Evolutionary conservation across 768 basidiomycete species (phyloP).

Genomic region (Pisolithus marmoratus): DNA sequence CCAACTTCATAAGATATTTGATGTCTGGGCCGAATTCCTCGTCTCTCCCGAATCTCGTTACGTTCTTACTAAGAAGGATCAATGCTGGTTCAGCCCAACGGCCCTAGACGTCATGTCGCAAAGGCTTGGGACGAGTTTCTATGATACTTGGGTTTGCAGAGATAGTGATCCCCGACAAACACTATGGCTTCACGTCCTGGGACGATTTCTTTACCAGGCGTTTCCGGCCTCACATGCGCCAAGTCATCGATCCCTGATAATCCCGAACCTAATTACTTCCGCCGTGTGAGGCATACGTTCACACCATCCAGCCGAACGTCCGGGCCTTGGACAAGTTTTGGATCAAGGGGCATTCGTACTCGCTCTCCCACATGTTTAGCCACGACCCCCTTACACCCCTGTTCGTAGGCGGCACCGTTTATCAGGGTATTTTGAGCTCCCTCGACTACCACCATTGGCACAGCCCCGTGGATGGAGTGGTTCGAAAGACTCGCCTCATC

Average conservation of each 20-base stretch:
- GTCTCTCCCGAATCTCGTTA: conserved; percentile 35
- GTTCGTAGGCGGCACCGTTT: conserved; percentile 46
- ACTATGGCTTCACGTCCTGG: conserved; percentile 37
- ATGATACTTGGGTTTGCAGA: conserved; percentile 33
- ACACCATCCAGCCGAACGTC: conserved; percentile 27
- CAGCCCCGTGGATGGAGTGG: conserved; percentile 41
- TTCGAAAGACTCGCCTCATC: conserved; percentile 35
- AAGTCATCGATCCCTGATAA: conserved; percentile 24
- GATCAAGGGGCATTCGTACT: conserved; percentile 55
- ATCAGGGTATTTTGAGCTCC: conserved; percentile 50
- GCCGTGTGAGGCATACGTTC: conserved; percentile 49
- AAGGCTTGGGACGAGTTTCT: conserved; percentile 20
- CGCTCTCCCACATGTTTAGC: conserved; percentile 45
- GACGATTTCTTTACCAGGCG: conserved; percentile 49
- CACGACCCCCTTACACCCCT: conserved; percentile 30
- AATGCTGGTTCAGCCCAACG: conserved; percentile 44
- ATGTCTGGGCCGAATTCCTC: conserved; percentile 47
- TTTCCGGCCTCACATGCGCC: conserved; percentile 32
- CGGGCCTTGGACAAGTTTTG: conserved; percentile 40
- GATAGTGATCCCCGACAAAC: conserved; percentile 25
- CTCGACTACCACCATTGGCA: conserved; percentile 57
- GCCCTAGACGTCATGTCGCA: conserved; percentile 21
- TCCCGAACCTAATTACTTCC: conserved; percentile 35
- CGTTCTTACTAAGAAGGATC: conserved; percentile 32
- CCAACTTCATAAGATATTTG: conserved; percentile 42